Evolutionary conservation across 1,284 basidiomycete species (phyloP), one percentile per base, ranked within the genome.

Genomic region (Mycocalia duriaeana): DNA sequence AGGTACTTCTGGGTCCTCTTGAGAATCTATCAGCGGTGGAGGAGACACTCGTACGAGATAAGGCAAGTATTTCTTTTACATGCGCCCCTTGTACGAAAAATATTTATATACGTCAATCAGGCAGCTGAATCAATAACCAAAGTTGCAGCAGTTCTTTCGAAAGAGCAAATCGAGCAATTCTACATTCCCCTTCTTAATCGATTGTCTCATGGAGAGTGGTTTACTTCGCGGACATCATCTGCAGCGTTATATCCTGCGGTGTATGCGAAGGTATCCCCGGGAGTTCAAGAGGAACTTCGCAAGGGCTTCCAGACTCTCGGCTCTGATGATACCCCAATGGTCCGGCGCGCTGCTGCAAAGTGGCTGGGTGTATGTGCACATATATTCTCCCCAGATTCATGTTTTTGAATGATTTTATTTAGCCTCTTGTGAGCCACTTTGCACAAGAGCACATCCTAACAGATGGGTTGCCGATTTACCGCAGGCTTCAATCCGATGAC

Each of bases 291-390:
- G 49, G 95, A 98, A 47, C 73, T 99, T 60, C 82, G 94, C 55
- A 89, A 88, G 66, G 82, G 89, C 50, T 99, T 91, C 60, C 77
- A 84, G 13, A 77, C 81, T 16, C 79, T 99, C 31, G 89, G 89
- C 38, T 80, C 85, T 25, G 96, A 99, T 64, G 96, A 99, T 65
- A 99, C 96, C 13, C 96, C 96, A 26, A 99, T 99, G 96, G 96
- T 99, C 53, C 81, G 95, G 62, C 79, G 96, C 53, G 94, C 96
- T 22, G 94, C 94, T 42, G 94, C 95, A 9, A 96, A 94, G 67
- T 94, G 91, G 78, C 85, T 99, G 46, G 94, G 90, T 42, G 92
- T 95, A 65, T 65, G 91, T 82, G 16, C 48, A 43, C 26, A 39
- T 37, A 22, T 25, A 44, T 46, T 48, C 43, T 26, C 31, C 25